These are phyloP conservation scores for Moesziomyces sp. DNA, from an alignment of 1,284 basidiomycete genomes.

Conservation along the genomic window DNA sequence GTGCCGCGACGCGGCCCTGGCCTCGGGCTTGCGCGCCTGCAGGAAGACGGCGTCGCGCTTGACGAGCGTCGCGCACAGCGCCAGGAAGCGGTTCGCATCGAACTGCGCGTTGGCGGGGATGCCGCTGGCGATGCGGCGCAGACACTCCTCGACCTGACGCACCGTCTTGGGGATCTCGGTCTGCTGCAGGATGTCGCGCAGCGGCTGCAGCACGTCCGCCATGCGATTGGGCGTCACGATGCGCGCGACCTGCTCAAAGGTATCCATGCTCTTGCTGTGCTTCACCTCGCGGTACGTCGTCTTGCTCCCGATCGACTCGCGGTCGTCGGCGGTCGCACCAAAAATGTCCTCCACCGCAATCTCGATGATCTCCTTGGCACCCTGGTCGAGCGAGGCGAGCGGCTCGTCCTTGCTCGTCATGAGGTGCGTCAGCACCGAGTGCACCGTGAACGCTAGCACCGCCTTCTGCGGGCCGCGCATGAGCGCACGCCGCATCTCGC, in stretches of 20 bases:
- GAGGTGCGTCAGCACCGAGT: conserved; percentile 80
- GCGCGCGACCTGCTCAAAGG: conserved; percentile 63
- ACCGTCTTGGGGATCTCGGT: conserved; percentile 85
- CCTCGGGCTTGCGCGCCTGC: conserved; percentile 46
- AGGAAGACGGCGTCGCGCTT: conserved; percentile 78
- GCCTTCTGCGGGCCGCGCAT: conserved; percentile 93
- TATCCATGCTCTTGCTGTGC: conserved; percentile 66
- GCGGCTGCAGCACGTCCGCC: conserved; percentile 80
- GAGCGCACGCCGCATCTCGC: conserved; percentile 84
- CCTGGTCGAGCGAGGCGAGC: conserved; percentile 71
- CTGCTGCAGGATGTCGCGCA: conserved; percentile 86
- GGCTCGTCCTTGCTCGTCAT: conserved; percentile 72
- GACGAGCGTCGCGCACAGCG: conserved; percentile 88
- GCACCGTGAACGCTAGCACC: conserved; percentile 85
- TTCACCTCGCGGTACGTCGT: conserved; percentile 74
- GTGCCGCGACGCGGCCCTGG: conserved; percentile 27
- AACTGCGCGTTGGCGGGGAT: conserved; percentile 85
- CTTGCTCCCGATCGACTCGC: conserved; percentile 88
- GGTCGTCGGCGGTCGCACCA: conserved; percentile 90
- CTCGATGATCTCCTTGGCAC: conserved; percentile 82
- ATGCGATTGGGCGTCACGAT: conserved; percentile 71
- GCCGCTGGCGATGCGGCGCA: conserved; percentile 84
- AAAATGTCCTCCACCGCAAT: conserved; percentile 93
- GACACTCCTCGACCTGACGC: conserved; percentile 86
- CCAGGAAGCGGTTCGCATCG: conserved; percentile 78